Evolutionary conservation across 2,329 filamentous ascomycete species (phyloP).

Genomic region (Colletotrichum sp.): DNA sequence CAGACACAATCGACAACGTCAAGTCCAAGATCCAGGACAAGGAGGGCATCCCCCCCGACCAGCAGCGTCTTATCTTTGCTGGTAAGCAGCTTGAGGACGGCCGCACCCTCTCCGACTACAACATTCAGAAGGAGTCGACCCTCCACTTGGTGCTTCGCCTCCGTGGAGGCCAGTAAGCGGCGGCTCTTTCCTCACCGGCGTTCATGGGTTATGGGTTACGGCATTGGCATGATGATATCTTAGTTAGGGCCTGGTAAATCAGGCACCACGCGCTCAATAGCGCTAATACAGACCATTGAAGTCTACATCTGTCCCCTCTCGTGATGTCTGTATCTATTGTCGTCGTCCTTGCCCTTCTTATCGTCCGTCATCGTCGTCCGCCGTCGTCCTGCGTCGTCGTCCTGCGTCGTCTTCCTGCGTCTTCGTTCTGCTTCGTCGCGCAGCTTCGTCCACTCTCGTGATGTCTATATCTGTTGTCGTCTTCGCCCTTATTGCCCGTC

Average conservation of each 20-base stretch:
- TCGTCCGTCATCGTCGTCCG: background rate
- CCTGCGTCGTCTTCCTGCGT: background rate
- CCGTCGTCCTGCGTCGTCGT: background rate
- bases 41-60: slow-evolving; percentile 92
- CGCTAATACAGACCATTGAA: slow-evolving; percentile 20
- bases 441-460: background rate
- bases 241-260: slow-evolving; percentile 11
- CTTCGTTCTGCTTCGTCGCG: no score
- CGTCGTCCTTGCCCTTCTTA: background rate
- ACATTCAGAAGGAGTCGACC: slow-evolving; percentile 92
- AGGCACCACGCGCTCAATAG: slow-evolving; percentile 11
- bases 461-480: background rate
- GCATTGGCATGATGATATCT: slow-evolving; percentile 18
- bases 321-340: background rate
- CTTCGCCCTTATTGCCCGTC: background rate
- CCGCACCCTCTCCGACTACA: slow-evolving; percentile 91
- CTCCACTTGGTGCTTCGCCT: slow-evolving; percentile 84
- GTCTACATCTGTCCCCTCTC: background rate
- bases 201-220: slow-evolving; percentile 22
- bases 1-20: slow-evolving; percentile 92
- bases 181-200: background rate
- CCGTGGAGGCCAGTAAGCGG: slow-evolving; percentile 65
- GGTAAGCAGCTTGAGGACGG: slow-evolving; percentile 95
- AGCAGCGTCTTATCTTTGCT: slow-evolving; percentile 92
- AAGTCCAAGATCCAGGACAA: slow-evolving; percentile 94